A percentile compares a stretch with the other conserved stretches of the same genome.
Evolutionary conservation across 306 rosid species (phyloP).

Genomic region (Pyrus pyrifolia): DNA sequence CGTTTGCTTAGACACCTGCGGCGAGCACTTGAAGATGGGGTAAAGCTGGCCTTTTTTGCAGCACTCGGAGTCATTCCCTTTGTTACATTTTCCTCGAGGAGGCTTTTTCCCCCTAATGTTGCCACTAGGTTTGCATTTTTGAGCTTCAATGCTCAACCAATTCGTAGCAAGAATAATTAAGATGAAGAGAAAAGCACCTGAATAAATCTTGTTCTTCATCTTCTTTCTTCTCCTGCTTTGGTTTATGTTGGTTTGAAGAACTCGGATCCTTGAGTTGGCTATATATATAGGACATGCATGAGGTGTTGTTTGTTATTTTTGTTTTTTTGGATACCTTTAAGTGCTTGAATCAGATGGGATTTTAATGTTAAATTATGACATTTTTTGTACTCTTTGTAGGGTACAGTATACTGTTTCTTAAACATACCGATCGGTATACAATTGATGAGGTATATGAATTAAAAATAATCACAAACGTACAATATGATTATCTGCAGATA

Average conservation of each 20-base stretch:
- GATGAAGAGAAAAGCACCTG: not conserved
- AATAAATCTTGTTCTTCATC: not conserved
- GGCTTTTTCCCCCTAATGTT: constrained; percentile 9
- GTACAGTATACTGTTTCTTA: not conserved
- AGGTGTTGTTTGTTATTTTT: not conserved
- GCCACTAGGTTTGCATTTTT: constrained; percentile 18
- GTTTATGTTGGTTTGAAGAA: not conserved
- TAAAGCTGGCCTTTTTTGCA: constrained; percentile 30
- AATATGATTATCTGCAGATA: not conserved
- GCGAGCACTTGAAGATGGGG: constrained; percentile 34
- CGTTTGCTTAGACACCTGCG: not conserved
- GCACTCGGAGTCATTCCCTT: constrained; percentile 30
- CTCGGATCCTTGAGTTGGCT: not conserved
- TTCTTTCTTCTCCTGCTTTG: not conserved
- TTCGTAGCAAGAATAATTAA: not conserved
- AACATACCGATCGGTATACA: not conserved
- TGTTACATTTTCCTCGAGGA: constrained; percentile 28
- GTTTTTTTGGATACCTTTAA: not conserved
- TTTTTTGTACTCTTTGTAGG: not conserved
- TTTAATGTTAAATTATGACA: not conserved
- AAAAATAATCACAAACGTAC: not conserved
- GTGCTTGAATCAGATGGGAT: not conserved
- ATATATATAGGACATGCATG: not conserved
- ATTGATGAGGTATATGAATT: not conserved
- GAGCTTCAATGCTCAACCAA: constrained; percentile 4